A percentile compares a stretch with the other conserved stretches of the same genome.
Evolutionary conservation across 331 rosid genomes (phyloP).

Genomic region (Malus hybrid): DNA sequence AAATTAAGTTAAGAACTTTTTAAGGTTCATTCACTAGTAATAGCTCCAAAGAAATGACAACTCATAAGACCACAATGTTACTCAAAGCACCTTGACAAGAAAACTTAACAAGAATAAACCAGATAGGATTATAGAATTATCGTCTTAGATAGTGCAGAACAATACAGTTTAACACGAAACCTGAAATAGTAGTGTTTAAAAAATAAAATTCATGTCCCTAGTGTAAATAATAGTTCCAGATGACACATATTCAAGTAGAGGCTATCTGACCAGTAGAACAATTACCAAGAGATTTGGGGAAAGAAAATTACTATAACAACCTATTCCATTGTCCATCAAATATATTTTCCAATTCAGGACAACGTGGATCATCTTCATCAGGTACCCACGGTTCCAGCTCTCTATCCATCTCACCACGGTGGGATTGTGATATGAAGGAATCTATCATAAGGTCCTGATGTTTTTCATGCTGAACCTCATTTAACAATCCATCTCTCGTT

Average conservation of each 20-base stretch:
- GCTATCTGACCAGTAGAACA: conserved; percentile 5
- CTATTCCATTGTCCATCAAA: conserved; percentile 82
- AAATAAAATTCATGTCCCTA: neutral
- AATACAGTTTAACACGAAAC: neutral
- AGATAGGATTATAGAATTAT: neutral
- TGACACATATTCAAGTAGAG: neutral
- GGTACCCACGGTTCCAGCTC: conserved; percentile 93
- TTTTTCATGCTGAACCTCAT: conserved; percentile 50
- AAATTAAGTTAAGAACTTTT: neutral
- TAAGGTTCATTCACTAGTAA: neutral
- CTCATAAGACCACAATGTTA: neutral
- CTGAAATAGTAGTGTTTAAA: neutral
- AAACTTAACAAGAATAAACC: neutral
- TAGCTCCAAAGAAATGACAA: neutral
- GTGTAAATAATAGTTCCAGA: neutral
- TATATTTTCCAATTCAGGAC: conserved; percentile 79
- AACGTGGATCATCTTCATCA: conserved; percentile 66
- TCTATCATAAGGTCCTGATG: conserved; percentile 74
- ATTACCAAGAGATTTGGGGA: conserved; percentile 14
- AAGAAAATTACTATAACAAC: conserved; percentile 39
- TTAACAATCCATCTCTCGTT: conserved; percentile 41
- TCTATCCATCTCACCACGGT: conserved; percentile 56
- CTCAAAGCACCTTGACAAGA: neutral
- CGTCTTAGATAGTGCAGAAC: neutral
- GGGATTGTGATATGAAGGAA: conserved; percentile 74